These are phyloP conservation scores for Xylaria sp. DNA, from an alignment of 2,329 filamentous ascomycete species.

Conservation along the genomic window DNA sequence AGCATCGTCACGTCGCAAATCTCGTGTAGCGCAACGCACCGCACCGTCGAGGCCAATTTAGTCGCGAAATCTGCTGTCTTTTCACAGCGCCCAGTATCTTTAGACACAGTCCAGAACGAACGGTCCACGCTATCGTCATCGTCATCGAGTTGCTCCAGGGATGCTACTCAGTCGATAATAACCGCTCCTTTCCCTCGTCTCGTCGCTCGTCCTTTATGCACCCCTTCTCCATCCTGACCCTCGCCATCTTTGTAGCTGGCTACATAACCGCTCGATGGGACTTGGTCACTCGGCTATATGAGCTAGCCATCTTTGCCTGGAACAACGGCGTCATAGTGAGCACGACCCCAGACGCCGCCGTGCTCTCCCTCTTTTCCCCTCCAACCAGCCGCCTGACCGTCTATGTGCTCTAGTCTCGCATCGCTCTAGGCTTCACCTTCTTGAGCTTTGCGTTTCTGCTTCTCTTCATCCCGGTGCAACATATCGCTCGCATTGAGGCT, in stretches of 20 bases:
- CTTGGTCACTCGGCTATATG: conserved; percentile 94
- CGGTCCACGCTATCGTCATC: conserved; percentile 4
- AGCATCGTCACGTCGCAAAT: not conserved
- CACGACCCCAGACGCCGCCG: not conserved
- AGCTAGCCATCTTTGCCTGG: conserved; percentile 97
- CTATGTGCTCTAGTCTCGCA: conserved; percentile 72
- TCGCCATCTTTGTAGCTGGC: conserved; percentile 98
- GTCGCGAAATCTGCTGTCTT: not conserved
- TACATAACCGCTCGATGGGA: conserved; percentile 99
- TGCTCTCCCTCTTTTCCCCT: not conserved
- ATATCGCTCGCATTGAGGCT: conserved; percentile 83
- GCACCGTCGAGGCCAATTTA: not conserved
- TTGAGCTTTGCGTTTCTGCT: conserved; percentile 87
- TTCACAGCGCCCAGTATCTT: not conserved
- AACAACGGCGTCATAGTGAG: conserved; percentile 96
- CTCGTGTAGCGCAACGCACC: not conserved
- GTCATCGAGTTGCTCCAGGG: conserved; percentile 32
- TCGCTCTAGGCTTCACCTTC: conserved; percentile 84
- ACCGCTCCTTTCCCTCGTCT: conserved; percentile 54
- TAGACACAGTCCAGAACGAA: not conserved
- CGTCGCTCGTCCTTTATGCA: conserved; percentile 72
- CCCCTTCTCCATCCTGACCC: conserved; percentile 94
- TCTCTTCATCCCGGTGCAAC: conserved; percentile 84
- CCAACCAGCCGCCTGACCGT: conserved; percentile 3
- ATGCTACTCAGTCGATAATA: conserved; percentile 49